Base-by-base conservation (phyloP, 169 alveolate species). In the Hepatocystis sp. region DNA sequence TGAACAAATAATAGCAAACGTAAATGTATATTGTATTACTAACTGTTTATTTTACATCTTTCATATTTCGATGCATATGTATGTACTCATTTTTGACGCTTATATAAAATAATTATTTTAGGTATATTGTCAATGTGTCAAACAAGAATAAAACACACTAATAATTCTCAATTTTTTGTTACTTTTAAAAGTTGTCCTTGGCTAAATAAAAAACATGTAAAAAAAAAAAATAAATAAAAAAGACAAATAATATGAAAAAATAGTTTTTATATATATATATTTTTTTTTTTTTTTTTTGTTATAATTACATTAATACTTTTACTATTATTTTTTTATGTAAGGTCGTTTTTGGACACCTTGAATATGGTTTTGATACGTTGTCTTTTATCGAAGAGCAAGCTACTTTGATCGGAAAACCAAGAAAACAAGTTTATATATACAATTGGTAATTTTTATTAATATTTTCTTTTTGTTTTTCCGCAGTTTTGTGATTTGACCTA, bases 171-270 rank as follows among this genome's bases (percentile, higher is more conserved):
- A 64, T 97, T 97, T 85, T 96, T 96, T 65, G 95, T 97, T 10
- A 96, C 99, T 8, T 93, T 97, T 76, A 95, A 86, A 63, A 94
- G 98, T n/a, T 94, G 98, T 53, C 97, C 98, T 10, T 97, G 96
- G 93, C 91, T 97, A 65, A 98, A 97, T 91, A 96, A 96, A 66
- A 94, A 96, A 67, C 97, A 97, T 93, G 94, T 94, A 49, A 84
- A 61, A 63, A 23, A 19, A 61, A 8, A 19, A 44, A 40, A 34
- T 0, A 13, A 7, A 32, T 13, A 11, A 19, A n/a, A 10, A 17
- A 23, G 40, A 13, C 17, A 1, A 21, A 56, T 5, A 4, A 17
- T 17, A 15, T 61, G 60, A n/a, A 25, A 36, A 49, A 21, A 46
- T 28, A 63, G 40, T 60, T 11, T 52, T 21, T 44, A 7, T 42